These are phyloP conservation scores for Aspergillus panamensis DNA, from an alignment of 495 filamentous ascomycete genomes.

Conservation along the genomic window DNA sequence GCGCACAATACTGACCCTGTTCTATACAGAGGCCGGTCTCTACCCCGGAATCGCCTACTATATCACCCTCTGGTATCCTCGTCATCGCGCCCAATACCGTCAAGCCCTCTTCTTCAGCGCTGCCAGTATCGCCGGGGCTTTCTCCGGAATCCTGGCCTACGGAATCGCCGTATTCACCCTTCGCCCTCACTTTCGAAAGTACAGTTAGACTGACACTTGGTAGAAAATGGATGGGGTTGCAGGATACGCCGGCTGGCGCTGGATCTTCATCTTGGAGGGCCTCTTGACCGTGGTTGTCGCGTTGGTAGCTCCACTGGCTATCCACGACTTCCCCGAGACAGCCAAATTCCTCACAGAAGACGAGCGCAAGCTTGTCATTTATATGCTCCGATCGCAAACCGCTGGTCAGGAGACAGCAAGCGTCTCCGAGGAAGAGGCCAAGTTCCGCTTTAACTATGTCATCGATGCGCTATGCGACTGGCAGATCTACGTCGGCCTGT, in stretches of 20 bases:
- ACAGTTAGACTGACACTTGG: neutral
- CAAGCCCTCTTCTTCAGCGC: conserved; percentile 70
- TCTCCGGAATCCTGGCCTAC: conserved; percentile 66
- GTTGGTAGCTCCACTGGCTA: conserved; percentile 52
- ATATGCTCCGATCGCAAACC: conserved; percentile 16
- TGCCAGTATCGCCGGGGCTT: conserved; percentile 63
- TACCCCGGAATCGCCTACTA: conserved; percentile 74
- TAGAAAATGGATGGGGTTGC: conserved; percentile 63
- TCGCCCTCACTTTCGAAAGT: neutral
- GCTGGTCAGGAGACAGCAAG: conserved; percentile 16
- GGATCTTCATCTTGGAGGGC: conserved; percentile 76
- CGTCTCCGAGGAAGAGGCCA: conserved; percentile 45
- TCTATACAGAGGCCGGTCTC: conserved; percentile 43
- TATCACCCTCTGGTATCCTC: conserved; percentile 70
- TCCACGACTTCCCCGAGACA: conserved; percentile 65
- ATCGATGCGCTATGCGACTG: conserved; percentile 63
- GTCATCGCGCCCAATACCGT: conserved; percentile 64
- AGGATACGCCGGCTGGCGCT: conserved; percentile 64
- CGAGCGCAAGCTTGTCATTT: conserved; percentile 51
- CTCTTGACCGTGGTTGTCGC: conserved; percentile 58
- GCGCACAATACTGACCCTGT: neutral
- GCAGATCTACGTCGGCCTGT: conserved; percentile 67
- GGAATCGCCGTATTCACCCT: conserved; percentile 47
- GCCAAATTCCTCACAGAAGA: conserved; percentile 47
- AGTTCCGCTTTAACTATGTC: conserved; percentile 62